A percentile compares a stretch with the other conserved stretches of the same genome.
Conservation (phyloP, 1,284 basidiomycete species). For the Trametes versicolor region DNA sequence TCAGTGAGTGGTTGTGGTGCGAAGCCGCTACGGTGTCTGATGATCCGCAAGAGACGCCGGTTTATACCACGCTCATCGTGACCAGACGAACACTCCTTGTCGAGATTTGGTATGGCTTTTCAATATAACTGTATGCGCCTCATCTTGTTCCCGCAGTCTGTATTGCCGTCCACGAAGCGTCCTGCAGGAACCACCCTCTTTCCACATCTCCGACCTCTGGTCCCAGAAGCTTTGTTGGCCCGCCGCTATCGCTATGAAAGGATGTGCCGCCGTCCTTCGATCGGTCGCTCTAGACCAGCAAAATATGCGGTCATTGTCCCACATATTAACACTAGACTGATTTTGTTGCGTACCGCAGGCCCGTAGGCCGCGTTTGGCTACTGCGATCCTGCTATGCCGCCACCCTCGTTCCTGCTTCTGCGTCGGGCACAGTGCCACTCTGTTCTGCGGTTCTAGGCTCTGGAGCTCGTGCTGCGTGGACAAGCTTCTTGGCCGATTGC, state of each 20-base stretch:
- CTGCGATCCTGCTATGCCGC: not conserved
- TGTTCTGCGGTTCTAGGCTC: slow-evolving; percentile 8
- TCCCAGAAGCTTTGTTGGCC: not conserved
- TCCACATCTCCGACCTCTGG: slow-evolving; percentile 1
- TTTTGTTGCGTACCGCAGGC: not conserved
- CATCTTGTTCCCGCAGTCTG: not conserved
- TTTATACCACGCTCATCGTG: not conserved
- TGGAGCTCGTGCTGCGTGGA: slow-evolving; percentile 1
- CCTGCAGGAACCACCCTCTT: not conserved
- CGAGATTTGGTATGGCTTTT: not conserved
- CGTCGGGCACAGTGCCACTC: not conserved
- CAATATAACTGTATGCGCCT: not conserved
- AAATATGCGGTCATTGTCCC: not conserved
- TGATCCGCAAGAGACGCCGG: not conserved
- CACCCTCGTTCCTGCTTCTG: slow-evolving; percentile 15
- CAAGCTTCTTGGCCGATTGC: slow-evolving; percentile 5
- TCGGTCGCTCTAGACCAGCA: not conserved
- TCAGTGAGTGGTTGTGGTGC: not conserved
- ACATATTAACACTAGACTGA: not conserved
- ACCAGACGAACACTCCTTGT: too few species aligned
- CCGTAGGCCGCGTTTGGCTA: not conserved
- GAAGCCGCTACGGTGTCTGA: not conserved
- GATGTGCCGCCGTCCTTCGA: not conserved
- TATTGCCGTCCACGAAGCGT: not conserved
- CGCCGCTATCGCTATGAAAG: too few species aligned